Base-by-base conservation (phyloP, 768 basidiomycete genomes). In the Mycena vitilis region DNA sequence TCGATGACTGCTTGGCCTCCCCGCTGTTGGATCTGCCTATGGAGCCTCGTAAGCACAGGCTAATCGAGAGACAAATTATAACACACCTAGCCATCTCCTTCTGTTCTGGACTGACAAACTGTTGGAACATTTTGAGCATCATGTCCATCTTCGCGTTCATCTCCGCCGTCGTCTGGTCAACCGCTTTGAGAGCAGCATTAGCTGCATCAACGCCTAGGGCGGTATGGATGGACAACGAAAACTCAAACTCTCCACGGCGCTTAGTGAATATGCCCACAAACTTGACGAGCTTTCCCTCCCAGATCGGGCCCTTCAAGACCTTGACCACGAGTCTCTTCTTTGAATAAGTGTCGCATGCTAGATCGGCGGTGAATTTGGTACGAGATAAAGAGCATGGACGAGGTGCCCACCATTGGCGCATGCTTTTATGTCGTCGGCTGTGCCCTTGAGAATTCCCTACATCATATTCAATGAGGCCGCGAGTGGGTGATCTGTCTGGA, bases 391-490 rank as follows among this genome's bases (percentile, higher is more conserved):
- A 80, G 13, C 38, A 40, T 40, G n/a, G 30, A 30, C 0, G 71
- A 71, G 54, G 80, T 77, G 68, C 78, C 77, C 13, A 75, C 68
- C 70, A 55, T 81, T 79, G 0, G 71, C 78, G 48, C 81, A 82
- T 9, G 76, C 70, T 62, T 74, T 74, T 64, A 81, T 81, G 58
- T 79, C 76, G 9, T 73, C 57, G 15, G 76, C 75, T 5, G 77
- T 74, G 4, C 49, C 45, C 42, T 72, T 58, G 63, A 78, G 64
- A 2, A 83, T 72, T 0, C 58, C 54, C 48, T 77, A 5, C 30
- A 30, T 30, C 5, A 30, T 30, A 30, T 30, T 2, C 5, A 30
- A 30, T 30, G 30, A 30, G 30, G 30, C 5, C 5, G 5, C 30
- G 30, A 30, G 30, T 30, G 5, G 30, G 30, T 5, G 30, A 5